Base-by-base conservation (phyloP, 495 filamentous ascomycete genomes). In the Chaetomium tenue region DNA sequence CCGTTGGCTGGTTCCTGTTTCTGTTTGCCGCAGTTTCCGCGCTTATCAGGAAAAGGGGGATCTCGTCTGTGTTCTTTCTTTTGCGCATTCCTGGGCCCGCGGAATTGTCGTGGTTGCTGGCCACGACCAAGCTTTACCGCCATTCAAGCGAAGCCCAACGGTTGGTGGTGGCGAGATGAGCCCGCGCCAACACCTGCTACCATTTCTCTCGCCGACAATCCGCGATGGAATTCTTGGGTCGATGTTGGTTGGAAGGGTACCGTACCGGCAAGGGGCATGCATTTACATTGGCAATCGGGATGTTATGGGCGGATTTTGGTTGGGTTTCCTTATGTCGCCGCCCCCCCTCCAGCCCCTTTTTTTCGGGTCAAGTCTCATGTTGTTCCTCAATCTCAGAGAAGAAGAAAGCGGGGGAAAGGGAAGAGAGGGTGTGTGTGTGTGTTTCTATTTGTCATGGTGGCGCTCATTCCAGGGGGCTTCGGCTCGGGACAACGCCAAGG, bases 401-500 rank as follows among this genome's bases (percentile, higher is more conserved):
- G 3, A 20, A 33, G 20, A 15, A 18, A 5, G 48, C 9, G 48
- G 48, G 23, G 22, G 48, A 26, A 26, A 30, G 60, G 53, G 15
- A 5, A 39, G 8, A 26, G 51, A 40, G 53, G 48, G n/a, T 11
- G 39, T 40, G 39, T 40, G 8, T 44, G 33, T 18, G 13, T 44
- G 28, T 60, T 61, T 61, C 50, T 61, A n/a, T 61, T 60, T 65
- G 63, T 60, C 63, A 56, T 58, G 8, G 44, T 58, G 37, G 61
- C 60, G 58, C 46, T 50, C 50, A 55, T 55, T 62, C 23, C 55
- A 20, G 52, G 44, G 39, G 44, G 30, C 52, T 57, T 44, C 15
- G 5, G 39, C 39, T 53, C 25, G 23, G 40, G 55, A 47, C 26
- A 33, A 50, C 16, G 48, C 37, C 42, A 48, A 22, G 26, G 22